Conservation (phyloP, 768 basidiomycete genomes). For the Mycena leptocephala region DNA sequence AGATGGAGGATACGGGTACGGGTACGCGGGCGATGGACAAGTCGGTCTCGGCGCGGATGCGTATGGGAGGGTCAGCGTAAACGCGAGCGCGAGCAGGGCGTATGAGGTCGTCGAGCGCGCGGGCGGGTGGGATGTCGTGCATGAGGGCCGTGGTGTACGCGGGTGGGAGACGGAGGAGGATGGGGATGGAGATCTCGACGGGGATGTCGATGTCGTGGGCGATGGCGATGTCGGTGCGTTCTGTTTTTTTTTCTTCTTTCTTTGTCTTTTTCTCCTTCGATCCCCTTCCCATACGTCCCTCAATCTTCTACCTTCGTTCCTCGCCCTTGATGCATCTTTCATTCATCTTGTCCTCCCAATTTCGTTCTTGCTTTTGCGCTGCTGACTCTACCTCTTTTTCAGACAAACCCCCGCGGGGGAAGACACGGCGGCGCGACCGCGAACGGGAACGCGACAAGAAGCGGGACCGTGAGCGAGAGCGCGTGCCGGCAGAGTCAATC, state of each 20-base stretch:
- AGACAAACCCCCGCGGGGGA: not conserved
- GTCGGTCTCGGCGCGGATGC: not conserved
- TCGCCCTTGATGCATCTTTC: not conserved
- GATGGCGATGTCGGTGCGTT: not conserved
- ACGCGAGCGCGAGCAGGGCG: not conserved
- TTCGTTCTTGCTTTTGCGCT: not conserved
- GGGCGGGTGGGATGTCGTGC: constrained; percentile 16
- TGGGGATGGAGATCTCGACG: constrained; percentile 32
- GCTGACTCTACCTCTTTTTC: not conserved
- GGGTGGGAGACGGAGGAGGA: constrained; percentile 43
- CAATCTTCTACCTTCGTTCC: not conserved
- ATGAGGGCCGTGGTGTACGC: not conserved
- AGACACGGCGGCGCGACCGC: constrained; percentile 20
- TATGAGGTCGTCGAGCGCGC: constrained; percentile 25
- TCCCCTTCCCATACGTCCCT: not conserved
- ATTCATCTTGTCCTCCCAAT: not conserved
- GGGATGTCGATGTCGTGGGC: not conserved
- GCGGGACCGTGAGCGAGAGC: not conserved
- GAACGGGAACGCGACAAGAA: not conserved
- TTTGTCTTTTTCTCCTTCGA: not conserved
- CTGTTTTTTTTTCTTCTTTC: not conserved
- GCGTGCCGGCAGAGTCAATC: not conserved
- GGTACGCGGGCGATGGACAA: not conserved
- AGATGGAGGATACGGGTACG: not conserved
- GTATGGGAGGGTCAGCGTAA: not conserved